A percentile compares a stretch with the other conserved stretches of the same genome.
These are phyloP conservation scores for Saraca asoca DNA, from an alignment of 331 rosid genomes.

Conservation along the genomic window DNA sequence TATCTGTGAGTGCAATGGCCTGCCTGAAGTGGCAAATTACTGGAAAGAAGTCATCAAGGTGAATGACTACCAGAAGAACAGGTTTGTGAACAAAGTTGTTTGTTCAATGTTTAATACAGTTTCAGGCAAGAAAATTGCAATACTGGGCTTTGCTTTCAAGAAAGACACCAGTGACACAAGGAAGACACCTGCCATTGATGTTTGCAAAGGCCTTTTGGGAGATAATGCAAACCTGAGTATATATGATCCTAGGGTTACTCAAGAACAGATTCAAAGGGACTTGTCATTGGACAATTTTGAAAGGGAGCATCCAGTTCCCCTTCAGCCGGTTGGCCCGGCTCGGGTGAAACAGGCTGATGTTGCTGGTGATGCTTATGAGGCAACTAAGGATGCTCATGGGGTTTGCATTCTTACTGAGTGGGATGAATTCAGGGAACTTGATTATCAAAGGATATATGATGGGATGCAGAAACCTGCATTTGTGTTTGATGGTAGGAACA, in stretches of 20 bases:
- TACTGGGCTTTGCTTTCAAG: conserved; percentile 74
- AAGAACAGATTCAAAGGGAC: conserved; percentile 48
- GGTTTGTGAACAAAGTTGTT: conserved; percentile 62
- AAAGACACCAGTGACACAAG: conserved; percentile 72
- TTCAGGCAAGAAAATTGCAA: conserved; percentile 64
- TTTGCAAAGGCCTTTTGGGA: conserved; percentile 65
- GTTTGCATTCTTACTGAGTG: conserved; percentile 77
- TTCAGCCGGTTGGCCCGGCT: conserved; percentile 39
- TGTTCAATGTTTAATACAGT: conserved; percentile 74
- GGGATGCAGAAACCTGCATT: conserved; percentile 73
- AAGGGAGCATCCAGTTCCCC: conserved; percentile 51
- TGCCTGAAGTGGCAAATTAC: conserved; percentile 64
- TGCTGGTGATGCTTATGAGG: conserved; percentile 56
- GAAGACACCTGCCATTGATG: conserved; percentile 71
- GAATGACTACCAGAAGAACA: conserved; percentile 73
- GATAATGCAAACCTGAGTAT: conserved; percentile 52
- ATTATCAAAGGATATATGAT: conserved; percentile 54
- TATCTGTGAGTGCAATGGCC: conserved; percentile 73
- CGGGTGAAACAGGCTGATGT: conserved; percentile 47
- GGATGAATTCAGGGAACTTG: conserved; percentile 71
- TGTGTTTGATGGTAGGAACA: conserved; percentile 70
- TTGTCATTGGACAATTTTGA: conserved; percentile 39
- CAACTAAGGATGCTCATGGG: conserved; percentile 62
- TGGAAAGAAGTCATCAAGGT: conserved; percentile 71
- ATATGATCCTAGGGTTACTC: conserved; percentile 46